Conservation (phyloP, 2,329 filamentous ascomycete genomes). For the Aspergillus ibericus region DNA sequence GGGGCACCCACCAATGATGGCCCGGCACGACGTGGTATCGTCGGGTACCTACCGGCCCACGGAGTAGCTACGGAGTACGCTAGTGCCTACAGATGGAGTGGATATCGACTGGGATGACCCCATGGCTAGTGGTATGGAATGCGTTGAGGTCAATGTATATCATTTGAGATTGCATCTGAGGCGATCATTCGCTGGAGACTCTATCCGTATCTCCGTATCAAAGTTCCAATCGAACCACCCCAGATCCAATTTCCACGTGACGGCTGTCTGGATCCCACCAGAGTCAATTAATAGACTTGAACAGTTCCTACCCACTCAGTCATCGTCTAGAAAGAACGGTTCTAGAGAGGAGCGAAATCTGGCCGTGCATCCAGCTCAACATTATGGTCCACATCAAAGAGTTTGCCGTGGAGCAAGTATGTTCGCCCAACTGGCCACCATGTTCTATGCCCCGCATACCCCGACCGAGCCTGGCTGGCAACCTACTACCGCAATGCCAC, state of each 20-base stretch:
- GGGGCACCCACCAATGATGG: conserved; percentile 20
- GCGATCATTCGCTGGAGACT: neutral
- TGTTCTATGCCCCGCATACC: conserved; percentile 6
- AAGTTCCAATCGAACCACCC: neutral
- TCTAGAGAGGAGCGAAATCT: neutral
- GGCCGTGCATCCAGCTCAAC: neutral
- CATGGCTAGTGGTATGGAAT: neutral
- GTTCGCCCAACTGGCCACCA: conserved; percentile 20
- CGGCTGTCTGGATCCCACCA: neutral
- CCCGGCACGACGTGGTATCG: neutral
- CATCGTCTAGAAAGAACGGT: neutral
- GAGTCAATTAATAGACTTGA: neutral
- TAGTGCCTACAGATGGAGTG: neutral
- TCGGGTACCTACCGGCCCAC: neutral
- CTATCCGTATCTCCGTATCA: neutral
- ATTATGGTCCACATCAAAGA: conserved; percentile 44
- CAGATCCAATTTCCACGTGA: neutral
- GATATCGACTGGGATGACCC: neutral
- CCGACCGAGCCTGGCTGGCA: neutral
- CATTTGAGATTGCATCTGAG: neutral
- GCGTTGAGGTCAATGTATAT: no score
- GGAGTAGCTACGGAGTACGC: neutral
- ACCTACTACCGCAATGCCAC: neutral
- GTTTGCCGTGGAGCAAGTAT: conserved; percentile 65
- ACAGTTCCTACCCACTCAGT: neutral